Evolutionary conservation across 129 eudicot genomes (phyloP), one percentile per base, ranked within the genome.

Genomic region (Pulicaria dysenterica): DNA sequence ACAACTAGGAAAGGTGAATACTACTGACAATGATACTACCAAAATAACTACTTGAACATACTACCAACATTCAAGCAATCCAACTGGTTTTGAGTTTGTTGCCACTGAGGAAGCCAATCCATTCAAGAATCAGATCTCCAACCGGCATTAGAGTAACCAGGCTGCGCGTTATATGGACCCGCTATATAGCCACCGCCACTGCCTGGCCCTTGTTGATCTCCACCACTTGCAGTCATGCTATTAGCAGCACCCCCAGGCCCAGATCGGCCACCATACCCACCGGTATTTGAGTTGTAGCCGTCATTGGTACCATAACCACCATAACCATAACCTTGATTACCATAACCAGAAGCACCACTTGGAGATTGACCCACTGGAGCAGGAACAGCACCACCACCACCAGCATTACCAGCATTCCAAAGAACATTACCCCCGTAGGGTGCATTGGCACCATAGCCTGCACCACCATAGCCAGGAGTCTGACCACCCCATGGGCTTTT

Each of bases 321-420:
- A 79, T 79, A 80, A 31, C 86, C 89, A 60, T 80, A 84, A 58
- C 77, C 83, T 84, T 84, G 88, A 72, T 73, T 82, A 47, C 85
- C 87, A 83, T 83, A 83, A 39, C 76, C 50, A 41, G 81, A 72
- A 63, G 73, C 85, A 11, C 83, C 82, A 70, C 88, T 74, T 46
- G 88, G 85, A 55, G 88, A 74, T 43, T 76, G 85, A 67, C 88
- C 88, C 11, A 75, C 55, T 7, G 81, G 77, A 47, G 83, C 82
- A 46, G 80, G 81, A 64, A 51, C 81, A 8, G 51, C 77, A 10
- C 84, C 79, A 37, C 82, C 84, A 60, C 75, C 61, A 8, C 75
- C 86, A 10, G 72, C 74, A 1, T 41, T 56, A 24, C 59, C 64
- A 31, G 54, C 56, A 66, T 73, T 77, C 82, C 87, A 80, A 67